Evolutionary conservation across 78 protist genomes (phyloP).

Genomic region (Tieghemostelium lacteum): DNA sequence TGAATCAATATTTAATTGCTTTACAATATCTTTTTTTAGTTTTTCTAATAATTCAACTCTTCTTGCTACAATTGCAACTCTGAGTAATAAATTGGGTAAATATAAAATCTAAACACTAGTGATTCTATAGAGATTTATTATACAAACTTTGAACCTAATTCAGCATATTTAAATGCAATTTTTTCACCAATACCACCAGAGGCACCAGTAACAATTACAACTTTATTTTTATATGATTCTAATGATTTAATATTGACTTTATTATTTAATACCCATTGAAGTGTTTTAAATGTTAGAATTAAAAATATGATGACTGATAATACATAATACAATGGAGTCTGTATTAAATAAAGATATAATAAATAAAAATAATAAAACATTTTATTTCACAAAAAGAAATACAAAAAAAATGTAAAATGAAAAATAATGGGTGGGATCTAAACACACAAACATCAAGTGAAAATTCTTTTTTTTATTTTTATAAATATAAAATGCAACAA

Average conservation of each 20-base stretch:
- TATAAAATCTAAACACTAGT: background rate
- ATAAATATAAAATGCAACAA: background rate
- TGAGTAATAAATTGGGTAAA: background rate
- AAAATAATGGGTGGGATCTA: too few species aligned
- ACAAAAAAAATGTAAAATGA: too few species aligned
- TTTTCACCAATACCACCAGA: slow-evolving; percentile 67
- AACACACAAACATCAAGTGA: too few species aligned
- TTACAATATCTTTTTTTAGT: background rate
- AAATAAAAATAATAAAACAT: too few species aligned
- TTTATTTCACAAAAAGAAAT: too few species aligned
- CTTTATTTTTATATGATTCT: slow-evolving; percentile 31
- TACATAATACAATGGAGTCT: too few species aligned
- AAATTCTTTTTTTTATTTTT: too few species aligned
- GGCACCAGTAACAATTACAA: slow-evolving; percentile 76
- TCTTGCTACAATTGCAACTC: slow-evolving; percentile 73
- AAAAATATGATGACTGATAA: too few species aligned
- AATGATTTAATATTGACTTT: slow-evolving; percentile 3
- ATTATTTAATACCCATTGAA: too few species aligned
- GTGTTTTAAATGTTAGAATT: background rate
- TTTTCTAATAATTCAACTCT: slow-evolving; percentile 27
- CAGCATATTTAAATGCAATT: slow-evolving; percentile 41
- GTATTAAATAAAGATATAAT: too few species aligned
- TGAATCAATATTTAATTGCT: background rate
- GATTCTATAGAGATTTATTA: background rate
- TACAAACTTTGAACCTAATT: slow-evolving; percentile 43